phyloP scores from a whole-genome alignment of 257 asterid species.

The Lantana camara region DNA sequence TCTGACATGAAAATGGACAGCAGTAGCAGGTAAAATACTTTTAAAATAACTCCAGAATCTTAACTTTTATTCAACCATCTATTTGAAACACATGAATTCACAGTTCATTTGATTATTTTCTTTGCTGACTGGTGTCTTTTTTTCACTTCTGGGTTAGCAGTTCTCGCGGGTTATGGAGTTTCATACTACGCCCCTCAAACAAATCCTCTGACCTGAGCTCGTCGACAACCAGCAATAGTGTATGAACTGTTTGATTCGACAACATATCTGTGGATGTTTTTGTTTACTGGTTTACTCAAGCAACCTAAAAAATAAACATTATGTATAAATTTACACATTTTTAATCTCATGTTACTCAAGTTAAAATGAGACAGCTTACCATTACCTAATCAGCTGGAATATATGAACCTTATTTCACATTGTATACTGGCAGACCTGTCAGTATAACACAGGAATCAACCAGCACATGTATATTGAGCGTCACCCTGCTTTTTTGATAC shows the following conservation, averaged over 20 bases:
- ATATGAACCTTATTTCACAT: slow-evolving; percentile 13
- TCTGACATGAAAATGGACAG: slow-evolving; percentile 44
- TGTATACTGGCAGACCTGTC: slow-evolving; percentile 7
- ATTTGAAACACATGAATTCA: slow-evolving; percentile 10
- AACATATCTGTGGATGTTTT: slow-evolving; percentile 15
- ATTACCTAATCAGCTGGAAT: slow-evolving; percentile 2
- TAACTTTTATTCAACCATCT: neutral
- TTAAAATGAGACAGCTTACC: slow-evolving; percentile 14
- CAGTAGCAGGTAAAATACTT: slow-evolving; percentile 50
- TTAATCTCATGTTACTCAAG: slow-evolving; percentile 1
- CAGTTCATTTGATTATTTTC: slow-evolving; percentile 19
- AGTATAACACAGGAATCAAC: slow-evolving; percentile 4
- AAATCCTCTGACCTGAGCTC: slow-evolving; percentile 49
- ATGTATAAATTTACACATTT: slow-evolving; percentile 6
- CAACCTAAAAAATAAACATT: neutral
- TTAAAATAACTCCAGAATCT: neutral
- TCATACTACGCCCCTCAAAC: slow-evolving; percentile 46
- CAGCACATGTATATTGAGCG: neutral
- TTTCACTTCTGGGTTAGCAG: slow-evolving; percentile 41
- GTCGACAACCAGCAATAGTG: slow-evolving; percentile 50
- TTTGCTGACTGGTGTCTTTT: slow-evolving; percentile 24
- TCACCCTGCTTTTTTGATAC: slow-evolving; percentile 17
- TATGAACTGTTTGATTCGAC: slow-evolving; percentile 37
- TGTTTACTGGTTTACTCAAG: slow-evolving; percentile 18
- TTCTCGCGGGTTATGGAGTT: slow-evolving; percentile 75